Percentiles rank a stretch among this genome's conserved stretches.
These are phyloP conservation scores for Pezicula carpinea DNA, from an alignment of 2,329 filamentous ascomycete species.

Conservation along the genomic window DNA sequence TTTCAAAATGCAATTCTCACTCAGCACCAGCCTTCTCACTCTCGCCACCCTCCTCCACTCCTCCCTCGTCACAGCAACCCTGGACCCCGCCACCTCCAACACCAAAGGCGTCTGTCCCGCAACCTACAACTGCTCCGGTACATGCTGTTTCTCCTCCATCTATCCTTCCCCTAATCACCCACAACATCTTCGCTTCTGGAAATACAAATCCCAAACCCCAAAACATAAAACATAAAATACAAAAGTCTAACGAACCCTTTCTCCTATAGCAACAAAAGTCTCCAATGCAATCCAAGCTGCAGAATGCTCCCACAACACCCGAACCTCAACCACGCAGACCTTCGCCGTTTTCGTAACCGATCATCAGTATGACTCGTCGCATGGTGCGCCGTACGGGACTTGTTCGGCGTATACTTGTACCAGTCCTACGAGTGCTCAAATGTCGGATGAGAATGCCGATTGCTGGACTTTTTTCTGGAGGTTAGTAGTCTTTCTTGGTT, in stretches of 20 bases:
- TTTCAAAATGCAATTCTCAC: background rate
- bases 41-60: too few relatives aligned
- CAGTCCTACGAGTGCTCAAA: conserved; percentile 25
- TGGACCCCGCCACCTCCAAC: conserved; percentile 31
- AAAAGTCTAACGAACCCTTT: background rate
- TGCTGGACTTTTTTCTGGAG: conserved; percentile 40
- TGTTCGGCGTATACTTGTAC: conserved; percentile 38
- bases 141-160: background rate
- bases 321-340: conserved; percentile 29
- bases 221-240: too few relatives aligned
- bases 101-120: conserved; percentile 31
- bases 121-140: conserved; percentile 27
- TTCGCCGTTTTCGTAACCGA: conserved; percentile 36
- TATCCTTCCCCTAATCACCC: background rate
- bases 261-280: conserved; percentile 25
- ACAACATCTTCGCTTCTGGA: background rate
- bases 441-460: conserved; percentile 28
- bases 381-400: conserved; percentile 44
- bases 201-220: too few relatives aligned
- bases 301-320: conserved; percentile 35
- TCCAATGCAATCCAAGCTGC: conserved; percentile 34
- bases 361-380: conserved; percentile 37
- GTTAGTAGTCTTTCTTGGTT: conserved; percentile 10
- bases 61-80: conserved; percentile 26
- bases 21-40: background rate